A percentile compares a stretch with the other conserved stretches of the same genome.
Conservation (phyloP, 345 rosid genomes). For the Ceriops zippeliana region DNA sequence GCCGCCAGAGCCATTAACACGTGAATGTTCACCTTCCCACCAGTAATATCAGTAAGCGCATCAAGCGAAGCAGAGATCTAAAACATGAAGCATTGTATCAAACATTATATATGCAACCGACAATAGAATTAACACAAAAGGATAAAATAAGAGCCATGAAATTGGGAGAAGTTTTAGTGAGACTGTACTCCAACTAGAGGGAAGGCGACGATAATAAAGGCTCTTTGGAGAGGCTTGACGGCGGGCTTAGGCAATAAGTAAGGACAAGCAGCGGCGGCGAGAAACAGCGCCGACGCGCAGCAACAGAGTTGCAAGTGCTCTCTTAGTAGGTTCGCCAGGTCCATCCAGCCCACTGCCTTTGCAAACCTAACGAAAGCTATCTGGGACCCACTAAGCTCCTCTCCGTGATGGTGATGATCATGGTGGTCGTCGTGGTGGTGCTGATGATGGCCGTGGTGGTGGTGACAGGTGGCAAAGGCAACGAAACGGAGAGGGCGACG, state of each 20-base stretch:
- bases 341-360: slow-evolving; percentile 62
- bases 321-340: slow-evolving; percentile 68
- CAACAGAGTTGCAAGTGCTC: slow-evolving; percentile 85
- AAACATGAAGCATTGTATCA: not conserved
- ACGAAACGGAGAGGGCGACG: slow-evolving; percentile 25
- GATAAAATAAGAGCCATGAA: not conserved
- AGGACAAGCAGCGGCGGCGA: slow-evolving; percentile 77
- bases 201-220: slow-evolving; percentile 62
- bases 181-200: slow-evolving; percentile 83
- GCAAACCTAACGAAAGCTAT: slow-evolving; percentile 54
- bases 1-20: slow-evolving; percentile 96
- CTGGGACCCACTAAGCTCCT: slow-evolving; percentile 48
- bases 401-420: slow-evolving; percentile 40
- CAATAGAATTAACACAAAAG: too few species aligned
- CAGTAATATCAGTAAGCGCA: slow-evolving; percentile 80
- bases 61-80: slow-evolving; percentile 91
- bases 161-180: not conserved
- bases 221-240: slow-evolving; percentile 60
- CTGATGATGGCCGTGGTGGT: slow-evolving; percentile 26
- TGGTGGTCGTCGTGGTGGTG: slow-evolving; percentile 30
- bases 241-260: slow-evolving; percentile 54
- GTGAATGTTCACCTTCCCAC: slow-evolving; percentile 92
- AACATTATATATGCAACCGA: too few species aligned
- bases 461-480: slow-evolving; percentile 2
- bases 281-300: slow-evolving; percentile 65